Evolutionary conservation across 352 stramenopile species (phyloP).

Genomic region (Phytophthora sp.): DNA sequence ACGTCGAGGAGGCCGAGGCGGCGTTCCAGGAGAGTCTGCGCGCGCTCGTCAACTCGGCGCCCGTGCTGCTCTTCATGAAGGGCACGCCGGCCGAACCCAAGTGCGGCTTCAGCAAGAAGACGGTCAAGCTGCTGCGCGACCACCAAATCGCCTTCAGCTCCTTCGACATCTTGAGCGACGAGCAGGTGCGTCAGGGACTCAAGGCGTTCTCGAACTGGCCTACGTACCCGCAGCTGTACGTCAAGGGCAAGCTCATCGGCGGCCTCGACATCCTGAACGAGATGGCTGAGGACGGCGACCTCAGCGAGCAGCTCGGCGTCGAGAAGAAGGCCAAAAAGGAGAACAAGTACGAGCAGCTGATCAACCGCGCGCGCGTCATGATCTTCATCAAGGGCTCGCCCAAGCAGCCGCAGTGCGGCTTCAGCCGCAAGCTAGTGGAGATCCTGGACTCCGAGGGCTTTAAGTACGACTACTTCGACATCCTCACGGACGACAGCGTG

Average conservation of each 20-base stretch:
- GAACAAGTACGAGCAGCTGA: conserved; percentile 90
- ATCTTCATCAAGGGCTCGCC: conserved; percentile 99
- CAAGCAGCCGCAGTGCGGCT: conserved; percentile 94
- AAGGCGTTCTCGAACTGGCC: conserved; percentile 98
- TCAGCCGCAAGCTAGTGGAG: conserved; percentile 95
- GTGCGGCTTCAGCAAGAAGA: conserved; percentile 96
- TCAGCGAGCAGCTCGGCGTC: conserved; percentile 92
- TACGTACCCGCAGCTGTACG: conserved; percentile 97
- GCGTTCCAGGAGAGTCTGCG: conserved; percentile 88
- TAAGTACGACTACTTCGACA: conserved; percentile 97
- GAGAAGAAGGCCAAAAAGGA: conserved; percentile 86
- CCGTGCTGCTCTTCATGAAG: conserved; percentile 97
- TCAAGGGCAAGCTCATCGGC: conserved; percentile 93
- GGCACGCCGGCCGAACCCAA: conserved; percentile 88
- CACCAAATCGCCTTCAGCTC: conserved; percentile 93
- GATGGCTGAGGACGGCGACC: conserved; percentile 90
- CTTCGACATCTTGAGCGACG: conserved; percentile 95
- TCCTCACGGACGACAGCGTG: conserved; percentile 96
- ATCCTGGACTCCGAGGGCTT: conserved; percentile 92
- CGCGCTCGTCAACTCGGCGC: conserved; percentile 85
- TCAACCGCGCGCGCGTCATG: conserved; percentile 94
- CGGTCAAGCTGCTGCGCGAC: conserved; percentile 89
- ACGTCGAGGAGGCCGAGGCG: conserved; percentile 75
- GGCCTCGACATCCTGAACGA: conserved; percentile 97
- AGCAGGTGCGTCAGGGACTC: conserved; percentile 95